Evolutionary conservation across 2,329 filamentous ascomycete species (phyloP), one percentile per base, ranked within the genome.

Genomic region (Mollisia scopiformis): DNA sequence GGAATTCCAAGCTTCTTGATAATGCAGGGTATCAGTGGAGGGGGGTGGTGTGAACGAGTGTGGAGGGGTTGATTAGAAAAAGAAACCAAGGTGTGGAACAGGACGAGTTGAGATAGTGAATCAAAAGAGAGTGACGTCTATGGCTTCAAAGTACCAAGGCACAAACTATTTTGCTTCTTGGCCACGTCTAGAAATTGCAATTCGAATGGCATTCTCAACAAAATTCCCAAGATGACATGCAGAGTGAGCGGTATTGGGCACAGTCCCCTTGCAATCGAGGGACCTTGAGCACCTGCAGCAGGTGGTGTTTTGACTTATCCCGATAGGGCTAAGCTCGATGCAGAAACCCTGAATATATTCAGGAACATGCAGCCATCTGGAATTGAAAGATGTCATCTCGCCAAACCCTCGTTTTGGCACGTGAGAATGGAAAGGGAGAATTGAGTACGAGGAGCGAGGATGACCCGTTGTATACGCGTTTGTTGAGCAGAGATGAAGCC

Each of bases 1-100:
- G 41, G 46, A 63, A 59, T 33, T 31, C 52, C 43, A 56, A 57
- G 55, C 33, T 55, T 31, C 35, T 14, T 35, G 31, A 35, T 57
- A 51, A 58, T 60, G 52, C 47, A 27, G 50, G 53, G 49, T 56
- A 41, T 47, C 49, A 43, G 25, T 39, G 33, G 35, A 57, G 51
- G 49, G n/a, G 8, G 21, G 16, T 39, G 16, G 28, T 50, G 55
- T 52, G 51, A 51, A 21, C 21, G 56, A 59, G 47, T 51, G 53
- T 62, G 53, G 59, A 62, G 52, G 43, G 61, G 61, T 57, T 33
- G 46, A 50, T 56, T 43, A 43, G 33, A 23, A 53, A 41, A 30
- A 30, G 58, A 16, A 50, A 43, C 23, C 14, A 35, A 27, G 21
- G 16, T 16, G 23, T 28, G 43, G 6, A 19, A 43, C 43, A 47